These are phyloP conservation scores for Aureobasidium sp. DNA, from an alignment of 2,329 filamentous ascomycete species.

Conservation along the genomic window DNA sequence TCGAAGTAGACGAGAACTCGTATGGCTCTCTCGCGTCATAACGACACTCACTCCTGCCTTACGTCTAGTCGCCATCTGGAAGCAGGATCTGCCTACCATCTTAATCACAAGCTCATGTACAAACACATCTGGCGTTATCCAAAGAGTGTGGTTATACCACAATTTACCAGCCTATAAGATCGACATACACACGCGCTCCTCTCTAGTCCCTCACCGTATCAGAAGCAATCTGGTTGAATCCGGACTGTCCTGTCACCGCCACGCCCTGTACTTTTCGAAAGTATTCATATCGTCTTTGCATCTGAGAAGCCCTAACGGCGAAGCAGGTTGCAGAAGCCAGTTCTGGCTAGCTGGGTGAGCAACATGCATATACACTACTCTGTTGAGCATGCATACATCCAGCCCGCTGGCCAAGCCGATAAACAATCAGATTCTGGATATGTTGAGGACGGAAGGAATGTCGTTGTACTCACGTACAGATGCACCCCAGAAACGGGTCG, in stretches of 20 bases:
- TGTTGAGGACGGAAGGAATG: background rate
- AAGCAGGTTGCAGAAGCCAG: background rate
- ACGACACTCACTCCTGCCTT: background rate
- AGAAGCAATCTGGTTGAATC: background rate
- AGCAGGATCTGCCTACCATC: background rate
- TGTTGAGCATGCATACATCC: background rate
- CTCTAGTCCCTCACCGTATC: background rate
- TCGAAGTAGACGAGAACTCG: background rate
- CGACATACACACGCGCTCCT: background rate
- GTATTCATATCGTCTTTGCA: background rate
- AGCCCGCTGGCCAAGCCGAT: background rate
- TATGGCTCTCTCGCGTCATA: background rate
- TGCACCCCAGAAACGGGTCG: constrained; percentile 2
- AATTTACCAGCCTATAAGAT: background rate
- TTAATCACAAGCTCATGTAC: background rate
- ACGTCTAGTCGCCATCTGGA: background rate
- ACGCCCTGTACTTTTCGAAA: background rate
- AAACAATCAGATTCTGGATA: background rate
- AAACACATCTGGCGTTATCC: background rate
- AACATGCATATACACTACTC: background rate
- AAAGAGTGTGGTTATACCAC: background rate
- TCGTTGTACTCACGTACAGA: background rate
- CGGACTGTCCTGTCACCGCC: background rate
- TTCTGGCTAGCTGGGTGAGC: background rate
- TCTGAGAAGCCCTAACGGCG: background rate